Evolutionary conservation across 2,329 filamentous ascomycete genomes (phyloP).

Genomic region (Tolypocladium tundrense): DNA sequence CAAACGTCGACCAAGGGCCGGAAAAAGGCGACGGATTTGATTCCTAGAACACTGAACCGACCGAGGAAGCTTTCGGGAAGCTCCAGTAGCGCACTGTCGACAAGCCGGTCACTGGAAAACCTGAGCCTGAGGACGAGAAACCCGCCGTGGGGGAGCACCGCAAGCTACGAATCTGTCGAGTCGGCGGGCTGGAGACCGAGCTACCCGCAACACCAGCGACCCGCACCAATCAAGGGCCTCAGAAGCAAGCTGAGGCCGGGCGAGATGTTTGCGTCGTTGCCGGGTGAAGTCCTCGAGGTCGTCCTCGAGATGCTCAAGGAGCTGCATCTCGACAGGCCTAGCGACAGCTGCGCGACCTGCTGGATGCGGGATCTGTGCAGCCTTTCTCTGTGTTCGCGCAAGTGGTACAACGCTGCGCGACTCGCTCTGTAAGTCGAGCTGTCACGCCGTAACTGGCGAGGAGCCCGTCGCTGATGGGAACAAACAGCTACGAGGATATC

Average conservation of each 20-base stretch:
- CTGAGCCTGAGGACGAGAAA: conserved; percentile 14
- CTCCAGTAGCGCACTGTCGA: neutral
- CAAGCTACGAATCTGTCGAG: conserved; percentile 30
- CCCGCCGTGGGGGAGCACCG: conserved; percentile 24
- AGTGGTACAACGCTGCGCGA: conserved; percentile 40
- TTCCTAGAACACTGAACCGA: conserved; percentile 19
- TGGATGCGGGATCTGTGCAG: conserved; percentile 52
- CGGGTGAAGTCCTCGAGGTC: conserved; percentile 47
- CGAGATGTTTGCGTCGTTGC: conserved; percentile 44
- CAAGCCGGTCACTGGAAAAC: conserved; percentile 11
- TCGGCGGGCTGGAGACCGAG: conserved; percentile 9
- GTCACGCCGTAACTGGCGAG: neutral
- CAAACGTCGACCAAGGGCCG: conserved; percentile 15
- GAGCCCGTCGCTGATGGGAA: neutral
- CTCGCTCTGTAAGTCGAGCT: conserved; percentile 35
- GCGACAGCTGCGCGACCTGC: conserved; percentile 50
- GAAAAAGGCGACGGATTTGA: conserved; percentile 10
- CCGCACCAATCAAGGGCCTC: neutral
- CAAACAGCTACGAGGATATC: conserved; percentile 43
- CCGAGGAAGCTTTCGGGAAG: conserved; percentile 24
- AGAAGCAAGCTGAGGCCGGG: conserved; percentile 23
- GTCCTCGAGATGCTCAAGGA: conserved; percentile 44
- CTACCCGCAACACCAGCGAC: conserved; percentile 4
- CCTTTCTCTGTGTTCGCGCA: conserved; percentile 38
- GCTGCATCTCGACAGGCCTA: conserved; percentile 36